Evolutionary conservation across 257 asterid genomes (phyloP).

Genomic region (Salvia hispanica): DNA sequence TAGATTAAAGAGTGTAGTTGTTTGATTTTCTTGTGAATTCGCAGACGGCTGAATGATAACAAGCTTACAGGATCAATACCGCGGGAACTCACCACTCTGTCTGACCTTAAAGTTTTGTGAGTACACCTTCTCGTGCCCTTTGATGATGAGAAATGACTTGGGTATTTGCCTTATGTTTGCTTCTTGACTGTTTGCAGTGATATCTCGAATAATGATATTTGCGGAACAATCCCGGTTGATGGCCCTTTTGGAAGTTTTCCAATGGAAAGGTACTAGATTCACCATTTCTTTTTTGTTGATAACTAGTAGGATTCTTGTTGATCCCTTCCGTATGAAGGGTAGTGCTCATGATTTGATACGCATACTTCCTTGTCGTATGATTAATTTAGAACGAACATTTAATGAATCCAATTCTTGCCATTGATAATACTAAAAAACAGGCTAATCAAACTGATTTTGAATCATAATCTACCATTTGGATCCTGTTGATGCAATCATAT

Average conservation of each 20-base stretch:
- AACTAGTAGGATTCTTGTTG: background rate
- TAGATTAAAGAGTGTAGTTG: background rate
- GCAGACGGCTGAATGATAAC: slow-evolving; percentile 73
- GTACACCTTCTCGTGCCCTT: slow-evolving; percentile 26
- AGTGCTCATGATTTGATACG: background rate
- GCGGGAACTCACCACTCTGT: slow-evolving; percentile 73
- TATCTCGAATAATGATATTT: slow-evolving; percentile 71
- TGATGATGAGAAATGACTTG: background rate
- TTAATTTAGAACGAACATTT: background rate
- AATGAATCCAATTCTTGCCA: background rate
- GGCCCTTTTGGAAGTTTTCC: slow-evolving; percentile 76
- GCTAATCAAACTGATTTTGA: too few species aligned
- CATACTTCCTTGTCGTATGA: background rate
- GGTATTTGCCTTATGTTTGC: background rate
- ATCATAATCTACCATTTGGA: background rate
- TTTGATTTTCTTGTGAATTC: background rate
- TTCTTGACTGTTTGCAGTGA: slow-evolving; percentile 57
- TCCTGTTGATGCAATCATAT: background rate
- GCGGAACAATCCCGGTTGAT: slow-evolving; percentile 92
- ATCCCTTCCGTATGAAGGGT: background rate
- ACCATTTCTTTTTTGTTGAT: background rate
- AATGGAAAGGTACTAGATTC: slow-evolving; percentile 60
- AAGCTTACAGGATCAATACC: slow-evolving; percentile 82
- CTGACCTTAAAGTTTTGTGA: slow-evolving; percentile 76
- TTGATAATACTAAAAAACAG: background rate